Evolutionary conservation across 139 green algal species (phyloP), one percentile per base, ranked within the genome.

Genomic region (Closterium sp.): DNA sequence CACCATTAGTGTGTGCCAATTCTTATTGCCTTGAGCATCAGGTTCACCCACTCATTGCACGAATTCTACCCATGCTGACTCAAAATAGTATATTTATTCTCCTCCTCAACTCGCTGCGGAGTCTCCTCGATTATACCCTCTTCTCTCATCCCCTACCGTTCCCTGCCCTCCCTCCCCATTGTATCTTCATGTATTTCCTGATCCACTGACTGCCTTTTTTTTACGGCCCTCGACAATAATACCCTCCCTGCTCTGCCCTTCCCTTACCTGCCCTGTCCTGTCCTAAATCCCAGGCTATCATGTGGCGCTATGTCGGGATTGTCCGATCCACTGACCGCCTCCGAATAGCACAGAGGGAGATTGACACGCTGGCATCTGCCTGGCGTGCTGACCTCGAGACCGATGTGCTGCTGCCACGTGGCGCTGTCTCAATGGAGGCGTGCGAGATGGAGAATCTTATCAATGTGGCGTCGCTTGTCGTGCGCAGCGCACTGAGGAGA

Each of bases 281-380:
- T 29, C 11, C 9, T 1, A 30, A 13, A 87, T 87, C 31, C n/a
- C 96, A 95, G 0, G 85, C 84, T 7, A 88, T 97, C 7, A 99
- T 99, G 98, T 99, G 98, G 97, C 70, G 95, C 27, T 94, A 95
- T 89, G 93, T 96, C 21, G 98, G 98, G 90, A 99, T 99, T 45
- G 97, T 99, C 79, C 95, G 98, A 28, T 95, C 92, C 89, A 95
- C 90, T 27, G 92, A 90, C 34, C 95, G 96, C 70, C 95, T 99
- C 92, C 24, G 19, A 17, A 85, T 91, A 29, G 89, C 92, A 1
- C 29, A 42, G 29, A 30, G 62, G 11, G 98, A 99, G 96, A 95
- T 99, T 79, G 92, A 95, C 50, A 99, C 98, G 95, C 92, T 99
- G 86, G 95, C 97, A 0, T 97, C 95, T 2, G 96, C 27, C 9